Conservation (phyloP, 768 basidiomycete species). For the Tylopilus balloui region DNA sequence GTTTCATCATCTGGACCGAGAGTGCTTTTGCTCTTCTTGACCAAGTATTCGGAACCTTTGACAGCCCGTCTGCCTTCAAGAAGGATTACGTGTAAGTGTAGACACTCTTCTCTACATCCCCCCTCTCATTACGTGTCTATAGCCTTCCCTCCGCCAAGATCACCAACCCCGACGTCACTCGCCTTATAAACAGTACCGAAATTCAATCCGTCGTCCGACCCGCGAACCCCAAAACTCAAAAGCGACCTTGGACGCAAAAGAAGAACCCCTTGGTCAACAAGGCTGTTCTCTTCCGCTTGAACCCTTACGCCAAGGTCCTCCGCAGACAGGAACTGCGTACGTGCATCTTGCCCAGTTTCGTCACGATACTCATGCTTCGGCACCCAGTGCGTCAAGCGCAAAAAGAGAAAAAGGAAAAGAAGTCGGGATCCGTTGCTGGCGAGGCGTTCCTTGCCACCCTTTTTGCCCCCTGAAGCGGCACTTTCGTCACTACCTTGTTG, state of each 20-base stretch:
- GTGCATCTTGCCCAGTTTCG: constrained; percentile 32
- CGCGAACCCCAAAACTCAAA: constrained; percentile 77
- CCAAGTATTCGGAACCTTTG: constrained; percentile 92
- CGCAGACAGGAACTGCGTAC: constrained; percentile 83
- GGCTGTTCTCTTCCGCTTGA: constrained; percentile 91
- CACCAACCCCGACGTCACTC: constrained; percentile 92
- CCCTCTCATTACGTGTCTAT: background rate
- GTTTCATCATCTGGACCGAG: constrained; percentile 99
- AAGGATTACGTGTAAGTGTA: constrained; percentile 75
- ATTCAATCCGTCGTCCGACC: constrained; percentile 96
- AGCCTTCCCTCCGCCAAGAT: constrained; percentile 97
- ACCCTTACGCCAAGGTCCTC: constrained; percentile 96
- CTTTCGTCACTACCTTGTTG: constrained; percentile 1
- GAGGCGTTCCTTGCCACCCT: constrained; percentile 82
- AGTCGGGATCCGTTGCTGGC: constrained; percentile 65
- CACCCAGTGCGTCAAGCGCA: constrained; percentile 65
- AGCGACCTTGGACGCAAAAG: constrained; percentile 98
- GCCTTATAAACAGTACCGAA: constrained; percentile 96
- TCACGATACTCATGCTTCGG: constrained; percentile 3
- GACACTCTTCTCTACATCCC: background rate
- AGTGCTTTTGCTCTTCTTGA: constrained; percentile 89
- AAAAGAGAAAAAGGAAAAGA: constrained; percentile 53
- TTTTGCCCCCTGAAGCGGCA: constrained; percentile 66
- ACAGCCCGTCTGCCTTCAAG: constrained; percentile 81
- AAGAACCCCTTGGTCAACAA: constrained; percentile 98